A percentile compares a stretch with the other conserved stretches of the same genome.
Evolutionary conservation across 2,329 filamentous ascomycete genomes (phyloP).

Genomic region (Allantophomopsis lycopodina): DNA sequence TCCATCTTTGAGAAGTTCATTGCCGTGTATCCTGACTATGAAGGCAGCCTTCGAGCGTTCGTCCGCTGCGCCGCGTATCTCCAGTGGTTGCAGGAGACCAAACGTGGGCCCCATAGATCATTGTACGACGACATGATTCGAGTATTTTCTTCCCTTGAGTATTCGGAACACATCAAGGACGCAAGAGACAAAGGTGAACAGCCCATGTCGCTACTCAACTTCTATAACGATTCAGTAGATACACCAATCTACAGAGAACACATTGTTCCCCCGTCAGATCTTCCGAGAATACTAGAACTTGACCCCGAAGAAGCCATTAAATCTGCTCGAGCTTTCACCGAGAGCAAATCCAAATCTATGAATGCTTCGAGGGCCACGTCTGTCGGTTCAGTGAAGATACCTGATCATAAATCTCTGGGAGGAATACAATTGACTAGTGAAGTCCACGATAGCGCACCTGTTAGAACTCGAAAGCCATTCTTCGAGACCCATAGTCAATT

Average conservation of each 20-base stretch:
- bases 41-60: not conserved
- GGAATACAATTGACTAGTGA: too few relatives aligned
- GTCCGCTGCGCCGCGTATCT: conserved; percentile 26
- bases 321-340: not conserved
- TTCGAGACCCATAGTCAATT: too few relatives aligned
- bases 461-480: too few relatives aligned
- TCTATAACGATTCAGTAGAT: conserved; percentile 20
- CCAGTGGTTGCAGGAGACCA: conserved; percentile 16
- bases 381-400: too few relatives aligned
- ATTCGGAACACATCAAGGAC: conserved; percentile 24
- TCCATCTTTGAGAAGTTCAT: not conserved
- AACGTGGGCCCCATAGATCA: conserved; percentile 23
- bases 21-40: not conserved
- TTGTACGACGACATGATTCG: conserved; percentile 39
- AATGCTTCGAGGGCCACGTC: too few relatives aligned
- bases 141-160: conserved; percentile 25
- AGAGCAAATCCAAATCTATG: too few relatives aligned
- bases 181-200: conserved; percentile 11
- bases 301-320: conserved; percentile 2
- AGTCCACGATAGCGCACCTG: too few relatives aligned
- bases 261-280: conserved; percentile 8
- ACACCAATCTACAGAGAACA: conserved; percentile 9
- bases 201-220: conserved; percentile 25
- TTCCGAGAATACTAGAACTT: conserved; percentile 6
- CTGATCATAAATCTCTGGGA: too few relatives aligned